Base-by-base conservation (phyloP, 805 yeast genomes). In the Metschnikowia baotianmanensis region DNA sequence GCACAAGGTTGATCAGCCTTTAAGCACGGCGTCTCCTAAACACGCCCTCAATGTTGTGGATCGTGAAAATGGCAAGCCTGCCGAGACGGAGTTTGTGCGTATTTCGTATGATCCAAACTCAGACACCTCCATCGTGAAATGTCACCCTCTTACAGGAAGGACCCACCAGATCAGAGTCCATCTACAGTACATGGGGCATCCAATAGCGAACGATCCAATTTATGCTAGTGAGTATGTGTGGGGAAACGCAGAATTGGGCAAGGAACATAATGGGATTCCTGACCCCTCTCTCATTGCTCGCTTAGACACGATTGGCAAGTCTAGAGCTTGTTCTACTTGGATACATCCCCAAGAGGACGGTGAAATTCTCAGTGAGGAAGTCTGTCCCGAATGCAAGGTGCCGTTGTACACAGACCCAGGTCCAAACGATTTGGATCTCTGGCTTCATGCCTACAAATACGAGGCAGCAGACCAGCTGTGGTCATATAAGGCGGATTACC, bases 141-240 rank as follows among this genome's bases (percentile, higher is more conserved):
- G 98, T 62, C 75, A 70, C 49, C 99, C 99, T 1, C 65, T 76
- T 13, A 91, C 99, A 0, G 99, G 99, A 0, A 72, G 99, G 56
- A 88, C 97, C 0, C 99, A 91, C 61, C 99, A 91, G 59, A 89
- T 93, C 36, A 70, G 99, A 45, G 96, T 93, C 1, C 99, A 93
- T 65, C 64, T 93, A 42, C 96, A 90, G 62, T 83, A 72, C 50
- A 52, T 93, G n/a, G 97, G 97, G 0, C 76, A 70, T 56, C 96
- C 98, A 0, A 91, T 91, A 33, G 88, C 86, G 3, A 90, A 91
- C 58, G 99, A 91, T 60, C 97, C 97, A 0, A 72, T 90, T 1
- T 91, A 89, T 56, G 83, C 96, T 2, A 86, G 86, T 52, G 76
- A 73, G 12, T 60, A 63, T 13, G 81, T 87, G 0, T 93, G 97